Evolutionary conservation across 2,329 filamentous ascomycete species (phyloP), one percentile per base, ranked within the genome.

Genomic region (Paracoccidioides lutzii): DNA sequence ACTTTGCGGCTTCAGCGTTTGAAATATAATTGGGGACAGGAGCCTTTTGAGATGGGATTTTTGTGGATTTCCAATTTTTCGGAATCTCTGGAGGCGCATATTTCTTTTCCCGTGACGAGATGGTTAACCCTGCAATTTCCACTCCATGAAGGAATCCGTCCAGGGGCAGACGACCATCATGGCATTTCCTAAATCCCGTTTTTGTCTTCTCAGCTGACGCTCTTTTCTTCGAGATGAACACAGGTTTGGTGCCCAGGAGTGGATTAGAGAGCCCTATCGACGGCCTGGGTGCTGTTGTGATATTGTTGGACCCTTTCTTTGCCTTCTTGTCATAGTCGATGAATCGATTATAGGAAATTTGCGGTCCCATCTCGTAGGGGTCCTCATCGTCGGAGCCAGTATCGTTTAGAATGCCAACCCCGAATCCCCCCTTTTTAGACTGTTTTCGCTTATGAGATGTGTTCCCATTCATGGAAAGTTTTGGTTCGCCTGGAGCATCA

Each of bases 321-420:
- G 88, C 90, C 68, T 85, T 86, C 69, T 88, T 95, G 59, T 90
- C 85, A 0, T 84, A 86, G 15, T 88, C 90, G 58, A 96, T 81
- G 4, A 85, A 78, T 43, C 84, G 81, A 63, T 88, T 95, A 70
- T 95, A 95, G 10, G 85, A 88, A 67, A 96, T 94, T 61, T 83
- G 85, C 0, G 93, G 93, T 0, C 91, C 91, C 54, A 97, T 84
- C 57, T 91, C 87, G 66, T 95, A 97, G 0, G 89, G 87, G 64
- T 96, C 90, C 64, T 97, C 93, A 64, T 97, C 93, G 48, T 96
- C 90, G 62, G 91, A 96, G 9, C 90, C 90, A 22, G 85, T 93
- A 62, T 96, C 91, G 64, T 97, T 96, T 48, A 97, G 72, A 1
- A 96, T 78, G 0, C 91, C 91, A 12, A 95, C 84, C 0, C 91